phyloP scores from a whole-genome alignment of 257 asterid genomes.

The Rehmannia glutinosa region DNA sequence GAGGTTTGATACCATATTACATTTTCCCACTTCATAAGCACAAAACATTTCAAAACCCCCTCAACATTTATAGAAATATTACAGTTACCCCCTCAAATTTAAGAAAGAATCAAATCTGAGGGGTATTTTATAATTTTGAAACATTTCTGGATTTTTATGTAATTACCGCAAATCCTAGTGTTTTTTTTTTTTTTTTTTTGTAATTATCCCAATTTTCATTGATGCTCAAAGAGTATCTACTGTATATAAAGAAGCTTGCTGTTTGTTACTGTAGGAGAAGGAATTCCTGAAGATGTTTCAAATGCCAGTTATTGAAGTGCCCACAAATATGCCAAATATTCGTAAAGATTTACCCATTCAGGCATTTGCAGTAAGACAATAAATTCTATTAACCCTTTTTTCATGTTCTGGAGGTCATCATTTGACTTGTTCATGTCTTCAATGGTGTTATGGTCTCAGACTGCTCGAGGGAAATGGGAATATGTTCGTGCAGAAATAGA shows the following conservation, averaged over 20 bases:
- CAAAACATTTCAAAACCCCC: too few relatives aligned
- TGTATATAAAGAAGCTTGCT: background rate
- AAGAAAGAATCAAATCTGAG: too few relatives aligned
- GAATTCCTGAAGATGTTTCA: conserved; percentile 93
- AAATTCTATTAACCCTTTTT: background rate
- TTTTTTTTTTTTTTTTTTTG: too few relatives aligned
- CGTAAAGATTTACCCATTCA: conserved; percentile 84
- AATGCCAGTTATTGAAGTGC: conserved; percentile 92
- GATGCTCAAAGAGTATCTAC: conserved; percentile 11
- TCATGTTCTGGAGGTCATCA: conserved; percentile 8
- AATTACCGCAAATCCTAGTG: too few relatives aligned
- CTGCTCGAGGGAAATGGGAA: conserved; percentile 95
- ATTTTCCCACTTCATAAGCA: too few relatives aligned
- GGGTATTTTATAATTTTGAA: too few relatives aligned
- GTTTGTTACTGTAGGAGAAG: conserved; percentile 56
- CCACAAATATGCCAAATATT: conserved; percentile 84
- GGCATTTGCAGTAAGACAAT: conserved; percentile 84
- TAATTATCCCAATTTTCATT: background rate
- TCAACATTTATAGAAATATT: too few relatives aligned
- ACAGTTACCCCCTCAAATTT: too few relatives aligned
- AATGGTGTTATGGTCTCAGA: conserved; percentile 39
- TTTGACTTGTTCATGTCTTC: conserved; percentile 20
- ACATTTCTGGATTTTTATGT: too few relatives aligned
- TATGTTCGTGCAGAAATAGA: conserved; percentile 80
- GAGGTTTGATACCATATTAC: too few relatives aligned